Base-by-base conservation (phyloP, 2,329 filamentous ascomycete species). In the Penicillium rolfsii region DNA sequence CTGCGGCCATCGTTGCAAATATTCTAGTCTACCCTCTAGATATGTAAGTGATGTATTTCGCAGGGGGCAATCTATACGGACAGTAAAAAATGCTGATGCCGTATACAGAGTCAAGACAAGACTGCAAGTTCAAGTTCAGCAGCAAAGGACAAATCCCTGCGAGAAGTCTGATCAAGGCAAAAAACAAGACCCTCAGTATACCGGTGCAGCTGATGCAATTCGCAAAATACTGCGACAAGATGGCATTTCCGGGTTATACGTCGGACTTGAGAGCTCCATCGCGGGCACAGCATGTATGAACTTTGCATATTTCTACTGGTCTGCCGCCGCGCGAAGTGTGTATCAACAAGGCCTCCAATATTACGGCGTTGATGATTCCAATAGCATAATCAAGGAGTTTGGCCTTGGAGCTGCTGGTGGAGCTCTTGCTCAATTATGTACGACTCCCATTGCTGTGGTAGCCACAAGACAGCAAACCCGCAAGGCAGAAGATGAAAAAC, bases 301-400 rank as follows among this genome's bases (percentile, higher is more conserved):
- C 35, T 63, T 63, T 30, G 55, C 58, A 46, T 63, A 63, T 26
- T 63, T 63, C 53, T 63, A 59, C 49, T 63, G 58, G 55, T 61
- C 58, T 5, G 53, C 55, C 7, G 36, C 43, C n/a, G 58, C 58
- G 3, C 49, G 58, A 48, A 55, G 28, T 5, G 24, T 55, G 1
- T 41, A 61, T 24, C 55, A 55, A 46, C 52, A 38, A 16, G 22
- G 38, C 2, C 52, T 63, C 24, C 40, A 48, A 24, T 38, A 52
- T 16, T 53, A 54, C 26, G 55, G 55, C 1, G 16, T 58, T 5
- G 3, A 52, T 5, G 57, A 60, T 12, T 35, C 55, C 8, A 62
- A 62, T 28, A 60, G 55, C 24, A 54, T 62, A 19, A 24, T 55
- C n/a, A 62, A 62, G 41, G 59, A 64, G n/a, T 48, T 62, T 1